Percentiles rank a stretch among this genome's conserved stretches.
These are phyloP conservation scores for Populus ilicifolia DNA, from an alignment of 345 rosid species.

Conservation along the genomic window DNA sequence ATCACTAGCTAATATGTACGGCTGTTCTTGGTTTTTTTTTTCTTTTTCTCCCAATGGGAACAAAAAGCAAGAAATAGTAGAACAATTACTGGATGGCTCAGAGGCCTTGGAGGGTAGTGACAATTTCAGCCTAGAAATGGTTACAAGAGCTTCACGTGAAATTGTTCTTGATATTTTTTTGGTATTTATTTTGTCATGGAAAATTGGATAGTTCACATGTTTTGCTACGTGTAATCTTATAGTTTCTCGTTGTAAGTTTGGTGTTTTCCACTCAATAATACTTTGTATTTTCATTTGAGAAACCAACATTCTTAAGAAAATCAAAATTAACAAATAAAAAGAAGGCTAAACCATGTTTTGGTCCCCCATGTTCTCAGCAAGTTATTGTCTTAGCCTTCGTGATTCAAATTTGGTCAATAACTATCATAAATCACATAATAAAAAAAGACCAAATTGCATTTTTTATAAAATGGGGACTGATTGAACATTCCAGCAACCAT, in stretches of 20 bases:
- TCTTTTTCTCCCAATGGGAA: not conserved
- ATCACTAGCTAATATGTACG: not conserved
- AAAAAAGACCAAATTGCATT: no score
- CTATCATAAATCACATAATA: no score
- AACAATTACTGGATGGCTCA: slow-evolving; percentile 1
- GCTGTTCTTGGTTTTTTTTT: not conserved
- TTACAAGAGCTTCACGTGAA: not conserved
- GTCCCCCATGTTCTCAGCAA: no score
- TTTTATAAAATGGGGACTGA: no score
- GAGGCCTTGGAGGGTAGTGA: not conserved
- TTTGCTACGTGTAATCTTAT: not conserved
- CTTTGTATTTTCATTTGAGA: no score
- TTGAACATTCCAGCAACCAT: no score
- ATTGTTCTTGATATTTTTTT: not conserved
- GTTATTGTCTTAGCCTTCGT: no score
- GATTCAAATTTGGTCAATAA: no score
- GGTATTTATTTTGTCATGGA: not conserved
- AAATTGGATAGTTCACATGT: not conserved
- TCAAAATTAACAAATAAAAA: no score
- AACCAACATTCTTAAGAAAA: no score
- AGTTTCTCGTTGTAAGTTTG: not conserved
- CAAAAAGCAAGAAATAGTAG: not conserved
- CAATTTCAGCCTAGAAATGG: slow-evolving; percentile 1
- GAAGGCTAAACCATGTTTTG: no score
- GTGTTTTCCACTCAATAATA: not conserved